Conservation (phyloP, 495 filamentous ascomycete genomes). For the Copromyces sp. region DNA sequence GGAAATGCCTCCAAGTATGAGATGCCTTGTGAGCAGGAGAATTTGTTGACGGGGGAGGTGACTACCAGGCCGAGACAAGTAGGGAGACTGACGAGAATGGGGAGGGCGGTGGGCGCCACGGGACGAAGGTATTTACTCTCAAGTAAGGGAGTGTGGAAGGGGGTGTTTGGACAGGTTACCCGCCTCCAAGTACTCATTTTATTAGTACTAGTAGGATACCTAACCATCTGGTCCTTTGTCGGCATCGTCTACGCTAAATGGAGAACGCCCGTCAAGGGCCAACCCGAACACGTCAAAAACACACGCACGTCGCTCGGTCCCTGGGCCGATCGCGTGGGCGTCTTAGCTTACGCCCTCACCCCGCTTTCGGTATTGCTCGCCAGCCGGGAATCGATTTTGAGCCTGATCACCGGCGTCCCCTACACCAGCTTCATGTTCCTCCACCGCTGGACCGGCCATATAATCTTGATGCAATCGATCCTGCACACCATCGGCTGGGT, state of each 20-base stretch:
- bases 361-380: conserved; percentile 51
- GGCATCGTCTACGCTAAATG: conserved; percentile 50
- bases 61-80: not conserved
- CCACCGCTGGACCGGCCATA: conserved; percentile 54
- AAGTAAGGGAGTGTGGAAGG: not conserved
- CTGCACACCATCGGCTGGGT: conserved; percentile 60
- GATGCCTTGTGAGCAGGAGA: not conserved
- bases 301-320: conserved; percentile 49
- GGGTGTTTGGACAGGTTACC: conserved; percentile 30
- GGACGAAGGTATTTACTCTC: conserved; percentile 29
- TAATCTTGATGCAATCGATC: conserved; percentile 50
- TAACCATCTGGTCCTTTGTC: conserved; percentile 52
- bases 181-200: conserved; percentile 34
- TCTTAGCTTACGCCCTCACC: conserved; percentile 56
- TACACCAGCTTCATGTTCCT: conserved; percentile 63
- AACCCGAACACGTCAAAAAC: conserved; percentile 33
- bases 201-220: conserved; percentile 38
- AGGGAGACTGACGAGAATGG: not conserved
- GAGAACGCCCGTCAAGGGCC: conserved; percentile 46
- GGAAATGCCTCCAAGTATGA: not conserved
- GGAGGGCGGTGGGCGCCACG: conserved; percentile 8
- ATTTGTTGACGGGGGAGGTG: not conserved
- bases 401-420: conserved; percentile 50
- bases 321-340: conserved; percentile 52
- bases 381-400: conserved; percentile 50